phyloP scores from a whole-genome alignment of 192 early-diverging fungal genomes.

The Entomortierella lignicola region DNA sequence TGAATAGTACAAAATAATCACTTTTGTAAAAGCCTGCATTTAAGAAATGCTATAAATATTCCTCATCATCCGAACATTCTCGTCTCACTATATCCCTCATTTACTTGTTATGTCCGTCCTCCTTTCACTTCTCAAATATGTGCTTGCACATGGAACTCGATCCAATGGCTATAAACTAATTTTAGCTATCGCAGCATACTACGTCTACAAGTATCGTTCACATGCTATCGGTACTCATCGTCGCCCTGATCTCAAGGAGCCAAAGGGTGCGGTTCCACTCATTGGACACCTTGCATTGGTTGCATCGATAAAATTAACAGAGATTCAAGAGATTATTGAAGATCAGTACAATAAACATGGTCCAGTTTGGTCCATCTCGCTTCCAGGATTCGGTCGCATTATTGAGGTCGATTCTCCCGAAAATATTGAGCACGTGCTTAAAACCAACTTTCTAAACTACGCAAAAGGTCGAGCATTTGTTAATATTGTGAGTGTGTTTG shows the following conservation, averaged over 20 bases:
- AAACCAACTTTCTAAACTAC: slow-evolving; percentile 13
- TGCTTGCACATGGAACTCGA: not conserved
- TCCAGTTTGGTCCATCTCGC: slow-evolving; percentile 23
- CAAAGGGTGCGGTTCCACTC: slow-evolving; percentile 20
- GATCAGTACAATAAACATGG: slow-evolving; percentile 17
- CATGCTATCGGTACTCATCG: slow-evolving; percentile 26
- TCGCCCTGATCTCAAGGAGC: slow-evolving; percentile 24
- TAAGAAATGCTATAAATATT: no score
- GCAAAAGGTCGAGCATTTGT: not conserved
- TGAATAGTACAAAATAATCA: no score
- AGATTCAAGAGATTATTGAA: slow-evolving; percentile 9
- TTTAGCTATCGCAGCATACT: not conserved
- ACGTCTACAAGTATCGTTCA: slow-evolving; percentile 25
- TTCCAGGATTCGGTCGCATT: slow-evolving; percentile 13
- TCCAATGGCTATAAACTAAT: slow-evolving; percentile 6
- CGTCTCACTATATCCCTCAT: no score
- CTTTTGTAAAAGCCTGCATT: no score
- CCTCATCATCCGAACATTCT: no score
- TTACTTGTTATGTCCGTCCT: no score
- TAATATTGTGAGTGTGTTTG: not conserved
- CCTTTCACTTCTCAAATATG: no score
- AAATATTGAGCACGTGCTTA: slow-evolving; percentile 20
- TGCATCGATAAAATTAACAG: not conserved
- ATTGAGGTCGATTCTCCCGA: slow-evolving; percentile 8
- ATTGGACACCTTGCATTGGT: slow-evolving; percentile 16